phyloP scores from a whole-genome alignment of 176 grass and related monocot genomes.

The Oryza rufipogon region DNA sequence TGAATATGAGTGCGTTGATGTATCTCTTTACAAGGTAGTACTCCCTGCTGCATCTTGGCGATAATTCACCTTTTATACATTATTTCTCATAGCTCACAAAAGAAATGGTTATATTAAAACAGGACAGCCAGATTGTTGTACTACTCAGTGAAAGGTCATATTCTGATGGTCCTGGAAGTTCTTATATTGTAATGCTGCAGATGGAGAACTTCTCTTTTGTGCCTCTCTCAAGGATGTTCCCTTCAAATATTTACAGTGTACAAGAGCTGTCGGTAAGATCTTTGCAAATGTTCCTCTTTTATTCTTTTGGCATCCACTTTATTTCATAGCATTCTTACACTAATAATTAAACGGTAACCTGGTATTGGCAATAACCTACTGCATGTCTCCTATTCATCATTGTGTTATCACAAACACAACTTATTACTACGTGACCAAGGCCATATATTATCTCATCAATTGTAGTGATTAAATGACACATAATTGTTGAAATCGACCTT shows the following conservation, averaged over 20 bases:
- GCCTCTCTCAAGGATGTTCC: conserved; percentile 53
- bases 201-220: conserved; percentile 63
- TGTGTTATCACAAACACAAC: not conserved
- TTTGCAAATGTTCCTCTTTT: not conserved
- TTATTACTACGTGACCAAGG: not conserved
- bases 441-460: not conserved
- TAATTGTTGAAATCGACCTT: conserved; percentile 20
- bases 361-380: conserved; percentile 5
- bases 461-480: not conserved
- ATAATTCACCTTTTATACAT: conserved; percentile 27
- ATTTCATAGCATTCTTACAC: not conserved
- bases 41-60: conserved; percentile 15
- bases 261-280: conserved; percentile 70
- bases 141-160: conserved; percentile 70
- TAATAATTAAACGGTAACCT: not conserved
- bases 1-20: conserved; percentile 78
- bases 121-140: conserved; percentile 83
- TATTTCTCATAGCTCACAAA: conserved; percentile 16
- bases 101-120: conserved; percentile 38
- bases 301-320: not conserved
- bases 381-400: not conserved
- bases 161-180: conserved; percentile 59
- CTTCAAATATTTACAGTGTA: conserved; percentile 52
- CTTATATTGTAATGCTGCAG: conserved; percentile 83
- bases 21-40: conserved; percentile 97